Percentiles rank a stretch among this genome's conserved stretches.
Conservation (phyloP, 2,329 filamentous ascomycete genomes). For the Taxawa tesnikishii region DNA sequence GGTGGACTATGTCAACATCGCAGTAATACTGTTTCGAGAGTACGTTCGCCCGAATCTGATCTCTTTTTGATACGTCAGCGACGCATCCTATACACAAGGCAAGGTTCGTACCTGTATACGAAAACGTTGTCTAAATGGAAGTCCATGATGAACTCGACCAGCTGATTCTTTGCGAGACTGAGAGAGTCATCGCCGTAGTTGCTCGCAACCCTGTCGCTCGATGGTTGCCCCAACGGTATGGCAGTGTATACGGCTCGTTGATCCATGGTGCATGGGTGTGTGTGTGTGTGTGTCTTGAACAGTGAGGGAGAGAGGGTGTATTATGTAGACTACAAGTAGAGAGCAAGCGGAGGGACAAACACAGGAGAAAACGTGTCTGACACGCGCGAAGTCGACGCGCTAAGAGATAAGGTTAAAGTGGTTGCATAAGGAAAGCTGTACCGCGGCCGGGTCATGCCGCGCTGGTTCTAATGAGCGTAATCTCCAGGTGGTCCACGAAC, state of each 20-base stretch:
- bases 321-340: background rate
- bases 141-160: conserved; percentile 84
- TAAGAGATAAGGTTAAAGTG: no score
- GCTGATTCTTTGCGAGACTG: conserved; percentile 56
- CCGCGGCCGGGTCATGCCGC: no score
- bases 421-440: no score
- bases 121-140: conserved; percentile 92
- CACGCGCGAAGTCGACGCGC: no score
- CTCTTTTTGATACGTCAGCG: conserved; percentile 44
- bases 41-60: conserved; percentile 90
- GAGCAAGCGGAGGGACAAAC: background rate
- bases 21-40: conserved; percentile 90
- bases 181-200: conserved; percentile 21
- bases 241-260: conserved; percentile 75
- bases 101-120: conserved; percentile 63
- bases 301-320: no score
- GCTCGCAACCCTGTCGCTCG: no score
- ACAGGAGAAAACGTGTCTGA: conserved; percentile 2
- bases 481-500: no score
- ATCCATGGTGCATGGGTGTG: conserved; percentile 51
- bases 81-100: conserved; percentile 8
- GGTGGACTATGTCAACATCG: conserved; percentile 87
- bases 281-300: no score
- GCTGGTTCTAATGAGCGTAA: no score
- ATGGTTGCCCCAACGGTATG: no score